Percentiles rank a stretch among this genome's conserved stretches.
Evolutionary conservation across 371 early-diverging fungal genomes (phyloP).

Genomic region (Apophysomyces variabilis): DNA sequence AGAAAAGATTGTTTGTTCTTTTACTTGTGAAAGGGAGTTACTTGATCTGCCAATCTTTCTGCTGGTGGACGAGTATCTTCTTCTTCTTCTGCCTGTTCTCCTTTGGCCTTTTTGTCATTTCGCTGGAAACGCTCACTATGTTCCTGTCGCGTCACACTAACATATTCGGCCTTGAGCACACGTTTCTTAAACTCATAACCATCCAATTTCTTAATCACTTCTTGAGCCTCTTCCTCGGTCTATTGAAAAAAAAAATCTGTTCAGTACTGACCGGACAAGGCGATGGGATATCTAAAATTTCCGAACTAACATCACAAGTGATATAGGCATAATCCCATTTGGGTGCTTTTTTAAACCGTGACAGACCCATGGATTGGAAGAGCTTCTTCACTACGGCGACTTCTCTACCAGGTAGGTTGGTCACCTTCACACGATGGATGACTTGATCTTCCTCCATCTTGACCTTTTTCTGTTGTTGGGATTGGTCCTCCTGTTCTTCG

Average conservation of each 20-base stretch:
- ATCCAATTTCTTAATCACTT: slow-evolving; percentile 40
- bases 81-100: slow-evolving; percentile 31
- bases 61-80: slow-evolving; percentile 56
- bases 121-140: slow-evolving; percentile 36
- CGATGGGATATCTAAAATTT: slow-evolving; percentile 19
- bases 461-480: neutral
- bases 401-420: slow-evolving; percentile 38
- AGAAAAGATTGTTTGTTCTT: slow-evolving; percentile 13
- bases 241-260: slow-evolving; percentile 13
- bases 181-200: slow-evolving; percentile 42
- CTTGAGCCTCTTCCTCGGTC: slow-evolving; percentile 50
- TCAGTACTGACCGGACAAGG: no score
- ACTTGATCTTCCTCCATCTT: slow-evolving; percentile 10
- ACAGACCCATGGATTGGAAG: slow-evolving; percentile 31
- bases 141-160: slow-evolving; percentile 22
- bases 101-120: slow-evolving; percentile 32
- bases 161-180: slow-evolving; percentile 34
- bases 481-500: slow-evolving; percentile 26
- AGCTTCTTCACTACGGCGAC: slow-evolving; percentile 28
- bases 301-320: slow-evolving; percentile 40
- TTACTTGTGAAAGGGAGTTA: slow-evolving; percentile 70
- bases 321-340: slow-evolving; percentile 46
- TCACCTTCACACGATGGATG: slow-evolving; percentile 39
- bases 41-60: slow-evolving; percentile 73
- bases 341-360: slow-evolving; percentile 53